Evolutionary conservation across 1,284 basidiomycete genomes (phyloP), one percentile per base, ranked within the genome.

Genomic region (Heterobasidion irregulare): DNA sequence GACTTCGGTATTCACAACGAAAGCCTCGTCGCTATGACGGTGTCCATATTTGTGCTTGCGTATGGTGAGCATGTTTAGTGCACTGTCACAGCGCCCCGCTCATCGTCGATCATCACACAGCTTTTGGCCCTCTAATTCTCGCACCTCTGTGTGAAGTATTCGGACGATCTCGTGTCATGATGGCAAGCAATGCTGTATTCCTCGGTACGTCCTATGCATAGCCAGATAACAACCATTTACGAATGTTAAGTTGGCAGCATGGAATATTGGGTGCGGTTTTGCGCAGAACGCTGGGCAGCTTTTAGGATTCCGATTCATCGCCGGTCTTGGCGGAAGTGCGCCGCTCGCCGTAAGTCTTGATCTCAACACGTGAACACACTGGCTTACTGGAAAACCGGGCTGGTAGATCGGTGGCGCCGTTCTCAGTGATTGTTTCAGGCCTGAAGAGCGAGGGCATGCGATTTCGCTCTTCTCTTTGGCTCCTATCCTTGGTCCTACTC

Each of bases 181-280:
- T 41, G 62, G 53, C 68, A 0, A 67, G 83, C 0, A 85, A 85
- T 61, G 45, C 85, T 12, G 82, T 80, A 68, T 88, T 78, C 57
- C 68, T 72, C 0, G 80, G 84, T 73, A 72, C 35, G 67, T 78
- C 8, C 32, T 26, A 4, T 0, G 15, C 34, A 51, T 32, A 6
- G 4, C 6, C 7, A 33, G 2, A 6, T 15, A 19, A 16, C 38
- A 8, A 4, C 13, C n/a, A 2, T 19, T 41, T 41, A 41, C 38
- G 13, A 15, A 33, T 36, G 43, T 38, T 16, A 32, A 6, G 2
- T 32, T 32, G 12, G 2, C 47, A 85, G 83, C 70, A 2, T 87
- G 83, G 82, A 89, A 86, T 63, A 58, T 83, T 1, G 82, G 66
- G 2, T 88, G 86, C 59, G 81, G 83, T 0, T 87, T 86, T 57